These are phyloP conservation scores for Capsicum pubescens DNA, from an alignment of 257 asterid species.

Conservation along the genomic window DNA sequence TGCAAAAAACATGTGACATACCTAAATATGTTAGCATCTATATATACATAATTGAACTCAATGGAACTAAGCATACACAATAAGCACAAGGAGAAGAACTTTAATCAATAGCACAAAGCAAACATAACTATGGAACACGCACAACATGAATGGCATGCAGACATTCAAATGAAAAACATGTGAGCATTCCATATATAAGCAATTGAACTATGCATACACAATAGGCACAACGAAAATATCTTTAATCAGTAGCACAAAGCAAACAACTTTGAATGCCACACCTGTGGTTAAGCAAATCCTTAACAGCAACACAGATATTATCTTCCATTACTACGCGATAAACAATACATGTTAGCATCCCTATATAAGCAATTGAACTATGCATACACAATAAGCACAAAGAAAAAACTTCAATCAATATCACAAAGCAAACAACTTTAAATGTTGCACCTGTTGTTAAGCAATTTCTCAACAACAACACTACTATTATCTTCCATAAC, in stretches of 20 bases:
- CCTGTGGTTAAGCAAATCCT: constrained; percentile 44
- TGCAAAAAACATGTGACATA: background rate
- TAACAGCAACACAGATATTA: constrained; percentile 39
- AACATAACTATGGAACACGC: no score
- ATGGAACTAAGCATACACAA: no score
- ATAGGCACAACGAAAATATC: background rate
- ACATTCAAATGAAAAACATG: background rate
- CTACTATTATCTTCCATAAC: no score
- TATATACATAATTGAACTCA: no score
- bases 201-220: constrained; percentile 7
- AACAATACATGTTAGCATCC: constrained; percentile 27
- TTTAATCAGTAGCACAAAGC: background rate
- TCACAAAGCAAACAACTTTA: background rate
- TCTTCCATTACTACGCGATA: constrained; percentile 37
- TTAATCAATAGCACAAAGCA: no score
- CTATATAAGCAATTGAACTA: constrained; percentile 16
- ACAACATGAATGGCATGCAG: no score
- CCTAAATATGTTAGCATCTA: background rate
- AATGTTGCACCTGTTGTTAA: no score
- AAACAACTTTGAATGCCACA: background rate
- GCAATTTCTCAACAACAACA: no score
- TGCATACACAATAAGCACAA: background rate
- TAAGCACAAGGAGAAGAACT: no score
- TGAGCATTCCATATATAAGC: background rate
- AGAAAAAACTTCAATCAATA: background rate